A percentile compares a stretch with the other conserved stretches of the same genome.
These are phyloP conservation scores for Gastrolobium bilobum DNA, from an alignment of 306 rosid genomes.

Conservation along the genomic window DNA sequence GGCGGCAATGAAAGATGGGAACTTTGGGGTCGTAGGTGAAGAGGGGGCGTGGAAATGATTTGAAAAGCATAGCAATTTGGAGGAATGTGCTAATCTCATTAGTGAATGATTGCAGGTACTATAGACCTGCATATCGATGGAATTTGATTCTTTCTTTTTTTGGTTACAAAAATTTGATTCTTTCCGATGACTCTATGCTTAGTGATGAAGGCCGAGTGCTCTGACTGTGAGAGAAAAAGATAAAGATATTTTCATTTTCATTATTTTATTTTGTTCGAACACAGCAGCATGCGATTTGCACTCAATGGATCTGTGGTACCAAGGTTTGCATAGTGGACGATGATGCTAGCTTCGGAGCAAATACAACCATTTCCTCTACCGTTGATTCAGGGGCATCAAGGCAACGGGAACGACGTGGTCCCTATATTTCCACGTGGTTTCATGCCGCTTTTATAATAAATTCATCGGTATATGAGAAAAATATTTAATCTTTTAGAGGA, in stretches of 20 bases:
- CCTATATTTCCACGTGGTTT: background rate
- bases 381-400: background rate
- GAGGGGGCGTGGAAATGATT: slow-evolving; percentile 42
- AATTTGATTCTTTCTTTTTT: background rate
- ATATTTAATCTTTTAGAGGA: too few species aligned
- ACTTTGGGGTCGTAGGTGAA: slow-evolving; percentile 9
- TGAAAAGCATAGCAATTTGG: slow-evolving; percentile 41
- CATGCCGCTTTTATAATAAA: background rate
- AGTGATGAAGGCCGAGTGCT: background rate
- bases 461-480: background rate
- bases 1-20: slow-evolving; percentile 52
- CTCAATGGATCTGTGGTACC: background rate
- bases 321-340: background rate
- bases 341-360: slow-evolving; percentile 9
- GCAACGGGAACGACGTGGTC: background rate
- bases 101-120: slow-evolving; percentile 57
- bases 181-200: background rate
- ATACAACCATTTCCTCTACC: background rate
- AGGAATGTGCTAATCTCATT: slow-evolving; percentile 48
- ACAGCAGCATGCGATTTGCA: background rate
- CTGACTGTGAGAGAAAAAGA: background rate
- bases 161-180: slow-evolving; percentile 26
- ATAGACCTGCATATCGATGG: slow-evolving; percentile 42
- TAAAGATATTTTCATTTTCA: background rate
- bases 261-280: too few species aligned